Percentiles rank a stretch among this genome's conserved stretches.
These are phyloP conservation scores for Pythium sukuiense DNA, from an alignment of 352 stramenopile genomes.

Conservation along the genomic window DNA sequence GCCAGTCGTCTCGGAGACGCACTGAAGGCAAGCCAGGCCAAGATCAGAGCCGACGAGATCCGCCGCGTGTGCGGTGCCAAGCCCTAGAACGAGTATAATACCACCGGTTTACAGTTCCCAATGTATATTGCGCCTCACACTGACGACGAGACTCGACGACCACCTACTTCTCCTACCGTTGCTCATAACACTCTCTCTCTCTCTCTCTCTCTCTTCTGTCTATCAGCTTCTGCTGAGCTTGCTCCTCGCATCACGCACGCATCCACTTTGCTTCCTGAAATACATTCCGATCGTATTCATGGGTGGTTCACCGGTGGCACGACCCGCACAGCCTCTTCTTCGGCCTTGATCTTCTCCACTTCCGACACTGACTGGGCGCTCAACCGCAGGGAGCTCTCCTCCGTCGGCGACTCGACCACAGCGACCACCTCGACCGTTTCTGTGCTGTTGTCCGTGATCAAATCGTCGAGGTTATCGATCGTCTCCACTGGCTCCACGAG, in stretches of 20 bases:
- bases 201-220: constrained; percentile 6
- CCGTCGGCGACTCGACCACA: constrained; percentile 18
- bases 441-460: neutral
- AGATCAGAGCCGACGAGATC: constrained; percentile 6
- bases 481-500: constrained; percentile 18
- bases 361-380: constrained; percentile 1
- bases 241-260: neutral
- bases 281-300: neutral
- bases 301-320: constrained; percentile 14
- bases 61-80: constrained; percentile 16
- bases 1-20: constrained; percentile 34
- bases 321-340: constrained; percentile 5
- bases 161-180: constrained; percentile 4
- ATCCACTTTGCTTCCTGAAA: neutral
- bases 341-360: constrained; percentile 13
- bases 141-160: neutral
- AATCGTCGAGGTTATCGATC: constrained; percentile 7
- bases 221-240: neutral
- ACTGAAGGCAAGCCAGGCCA: neutral
- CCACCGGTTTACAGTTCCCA: neutral
- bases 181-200: constrained; percentile 9
- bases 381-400: constrained; percentile 16
- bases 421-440: neutral
- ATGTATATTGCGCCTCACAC: constrained; percentile 3
- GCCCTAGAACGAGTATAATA: neutral